Evolutionary conservation across 1,284 basidiomycete genomes (phyloP), one percentile per base, ranked within the genome.

Genomic region (Trichosporon sp.): DNA sequence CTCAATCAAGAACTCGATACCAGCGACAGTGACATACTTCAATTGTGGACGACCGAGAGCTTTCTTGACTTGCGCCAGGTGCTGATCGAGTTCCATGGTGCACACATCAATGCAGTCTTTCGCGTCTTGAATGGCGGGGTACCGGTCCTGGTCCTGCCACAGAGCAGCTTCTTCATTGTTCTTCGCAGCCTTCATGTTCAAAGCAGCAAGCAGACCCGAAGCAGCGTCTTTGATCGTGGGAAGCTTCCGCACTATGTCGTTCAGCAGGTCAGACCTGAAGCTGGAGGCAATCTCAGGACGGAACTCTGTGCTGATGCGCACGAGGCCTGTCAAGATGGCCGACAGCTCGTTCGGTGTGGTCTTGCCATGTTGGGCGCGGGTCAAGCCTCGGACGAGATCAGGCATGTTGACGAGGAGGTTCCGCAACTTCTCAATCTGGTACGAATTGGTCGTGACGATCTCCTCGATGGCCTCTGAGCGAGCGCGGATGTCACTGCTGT

Each of bases 341-440:
- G 87, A 86, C 4, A 98, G 84, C 75, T 99, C 95, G 71, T 88
- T 85, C 0, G 95, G 91, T 0, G 89, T 89, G 62, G 91, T 91
- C 80, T 93, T 90, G 57, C 90, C 89, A 72, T 96, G 95, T 72
- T 94, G 92, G 58, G 98, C 89, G 31, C 92, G 83, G 63, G 89
- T 91, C 13, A 98, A 81, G 0, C 95, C 95, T 70, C 87, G 89
- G 1, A 92, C 89, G 37, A 99, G 86, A 76, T 99, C 95, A 0
- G 94, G 94, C 27, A 95, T 82, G 57, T 86, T 86, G 71, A 83
- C 88, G 54, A 96, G 81, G 11, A 89, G 78, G 44, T 86, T 83
- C 11, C 90, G 87, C 33, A 97, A 83, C 46, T 84, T 86, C 34
- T 86, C 78, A 61, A 84, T 66, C 37, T 80, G 72, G 29, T 84